These are phyloP conservation scores for Sphagnum fallax DNA, from an alignment of 228 moss, liverwort and hornwort genomes.

Conservation along the genomic window DNA sequence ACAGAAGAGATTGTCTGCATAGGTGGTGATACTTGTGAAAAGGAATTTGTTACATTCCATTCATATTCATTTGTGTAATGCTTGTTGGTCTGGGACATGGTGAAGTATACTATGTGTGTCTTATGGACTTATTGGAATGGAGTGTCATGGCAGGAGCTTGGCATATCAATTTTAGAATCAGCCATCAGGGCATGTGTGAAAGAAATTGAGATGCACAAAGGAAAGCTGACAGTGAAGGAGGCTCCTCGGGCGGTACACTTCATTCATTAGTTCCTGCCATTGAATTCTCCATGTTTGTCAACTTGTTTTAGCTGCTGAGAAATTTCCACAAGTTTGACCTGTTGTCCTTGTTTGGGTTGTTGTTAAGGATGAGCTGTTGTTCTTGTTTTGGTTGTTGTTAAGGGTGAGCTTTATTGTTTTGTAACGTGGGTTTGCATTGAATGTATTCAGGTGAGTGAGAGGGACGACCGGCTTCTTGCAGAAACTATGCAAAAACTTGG, in stretches of 20 bases:
- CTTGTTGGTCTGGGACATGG: too few species aligned
- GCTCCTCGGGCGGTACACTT: constrained; percentile 75
- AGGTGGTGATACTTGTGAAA: too few species aligned
- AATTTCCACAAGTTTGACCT: too few species aligned
- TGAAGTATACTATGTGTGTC: too few species aligned
- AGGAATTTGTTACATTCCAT: too few species aligned
- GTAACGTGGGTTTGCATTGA: neutral
- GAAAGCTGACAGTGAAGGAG: constrained; percentile 91
- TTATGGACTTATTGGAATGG: too few species aligned
- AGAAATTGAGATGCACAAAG: constrained; percentile 92
- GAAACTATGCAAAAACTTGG: constrained; percentile 85
- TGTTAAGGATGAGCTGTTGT: too few species aligned
- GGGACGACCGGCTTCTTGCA: constrained; percentile 88
- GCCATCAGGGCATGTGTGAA: constrained; percentile 83
- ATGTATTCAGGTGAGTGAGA: constrained; percentile 80
- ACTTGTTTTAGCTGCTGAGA: too few species aligned
- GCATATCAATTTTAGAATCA: constrained; percentile 68
- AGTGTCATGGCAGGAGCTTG: constrained; percentile 41
- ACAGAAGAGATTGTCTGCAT: too few species aligned
- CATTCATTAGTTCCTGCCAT: constrained; percentile 4
- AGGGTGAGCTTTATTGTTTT: neutral
- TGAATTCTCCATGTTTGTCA: constrained; percentile 8
- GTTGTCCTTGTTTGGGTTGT: too few species aligned
- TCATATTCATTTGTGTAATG: too few species aligned
- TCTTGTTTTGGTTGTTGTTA: too few species aligned